Evolutionary conservation across 2,329 filamentous ascomycete species (phyloP).

Genomic region (Huntiella bhutanensis): DNA sequence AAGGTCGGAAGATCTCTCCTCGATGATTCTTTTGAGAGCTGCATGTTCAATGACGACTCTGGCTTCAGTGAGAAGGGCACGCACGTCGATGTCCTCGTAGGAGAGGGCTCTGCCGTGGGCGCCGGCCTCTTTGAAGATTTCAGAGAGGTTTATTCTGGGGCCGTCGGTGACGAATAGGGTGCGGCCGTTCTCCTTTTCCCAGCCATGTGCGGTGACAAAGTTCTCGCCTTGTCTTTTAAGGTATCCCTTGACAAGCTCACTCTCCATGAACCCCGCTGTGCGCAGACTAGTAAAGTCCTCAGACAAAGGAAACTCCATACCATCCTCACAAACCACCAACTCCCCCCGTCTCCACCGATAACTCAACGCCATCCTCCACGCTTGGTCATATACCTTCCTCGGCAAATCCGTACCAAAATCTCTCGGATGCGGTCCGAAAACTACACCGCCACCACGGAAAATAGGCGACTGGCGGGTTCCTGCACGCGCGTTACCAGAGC

Average conservation of each 20-base stretch:
- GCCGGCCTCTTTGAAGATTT: conserved; percentile 43
- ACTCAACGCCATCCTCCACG: conserved; percentile 83
- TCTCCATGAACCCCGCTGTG: conserved; percentile 15
- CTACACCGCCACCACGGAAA: conserved; percentile 67
- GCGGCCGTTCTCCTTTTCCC: conserved; percentile 47
- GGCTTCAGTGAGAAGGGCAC: conserved; percentile 73
- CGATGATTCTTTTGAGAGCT: conserved; percentile 59
- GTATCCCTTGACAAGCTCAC: conserved; percentile 32
- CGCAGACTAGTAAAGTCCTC: conserved; percentile 26
- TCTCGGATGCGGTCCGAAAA: conserved; percentile 75
- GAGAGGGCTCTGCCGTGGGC: conserved; percentile 51
- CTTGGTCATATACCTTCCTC: conserved; percentile 82
- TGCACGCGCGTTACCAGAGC: conserved; percentile 57
- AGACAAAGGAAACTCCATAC: conserved; percentile 45
- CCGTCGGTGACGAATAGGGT: conserved; percentile 56
- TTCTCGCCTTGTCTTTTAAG: conserved; percentile 43
- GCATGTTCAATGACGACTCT: conserved; percentile 71
- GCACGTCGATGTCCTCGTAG: conserved; percentile 76
- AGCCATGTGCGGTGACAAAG: conserved; percentile 51
- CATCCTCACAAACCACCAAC: conserved; percentile 66
- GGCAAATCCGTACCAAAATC: conserved; percentile 75
- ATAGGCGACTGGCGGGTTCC: conserved; percentile 70
- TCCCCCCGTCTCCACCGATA: conserved; percentile 80
- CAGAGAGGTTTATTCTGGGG: conserved; percentile 36
- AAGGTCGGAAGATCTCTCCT: conserved; percentile 51